phyloP scores from a whole-genome alignment of 2,329 filamentous ascomycete species.

The Ustulina deusta region DNA sequence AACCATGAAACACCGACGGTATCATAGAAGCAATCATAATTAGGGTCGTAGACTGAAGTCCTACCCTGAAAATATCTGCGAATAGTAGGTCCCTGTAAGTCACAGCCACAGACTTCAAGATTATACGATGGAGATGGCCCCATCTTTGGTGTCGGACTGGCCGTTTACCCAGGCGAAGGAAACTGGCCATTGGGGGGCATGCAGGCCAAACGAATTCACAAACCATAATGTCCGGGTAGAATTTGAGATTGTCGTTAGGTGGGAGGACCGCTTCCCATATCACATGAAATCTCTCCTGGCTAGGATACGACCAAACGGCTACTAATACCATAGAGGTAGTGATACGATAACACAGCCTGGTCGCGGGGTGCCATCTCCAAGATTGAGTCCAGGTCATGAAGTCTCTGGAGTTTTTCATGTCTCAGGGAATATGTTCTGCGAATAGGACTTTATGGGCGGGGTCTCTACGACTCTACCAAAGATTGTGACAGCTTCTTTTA shows the following conservation, averaged over 20 bases:
- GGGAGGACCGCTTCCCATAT: neutral
- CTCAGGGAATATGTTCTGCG: no score
- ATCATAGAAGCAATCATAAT: neutral
- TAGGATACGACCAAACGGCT: no score
- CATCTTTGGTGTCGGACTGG: neutral
- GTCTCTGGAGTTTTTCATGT: no score
- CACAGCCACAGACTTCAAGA: neutral
- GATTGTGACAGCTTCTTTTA: neutral
- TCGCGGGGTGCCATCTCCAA: no score
- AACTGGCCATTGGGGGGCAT: neutral
- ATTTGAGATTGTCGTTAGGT: neutral
- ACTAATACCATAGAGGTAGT: no score
- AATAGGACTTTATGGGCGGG: neutral
- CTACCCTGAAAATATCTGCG: neutral
- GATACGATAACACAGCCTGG: no score
- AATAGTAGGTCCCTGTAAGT: neutral
- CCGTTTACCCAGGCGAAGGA: neutral
- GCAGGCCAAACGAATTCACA: neutral
- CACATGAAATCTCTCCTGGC: neutral
- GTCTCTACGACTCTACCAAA: neutral
- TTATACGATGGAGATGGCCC: neutral
- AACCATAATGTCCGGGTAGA: neutral
- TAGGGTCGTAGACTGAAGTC: neutral
- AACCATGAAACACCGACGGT: neutral
- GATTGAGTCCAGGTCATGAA: no score